Evolutionary conservation across 176 grass and related monocot species (phyloP).

Genomic region (Echinochloa phyllopogon): DNA sequence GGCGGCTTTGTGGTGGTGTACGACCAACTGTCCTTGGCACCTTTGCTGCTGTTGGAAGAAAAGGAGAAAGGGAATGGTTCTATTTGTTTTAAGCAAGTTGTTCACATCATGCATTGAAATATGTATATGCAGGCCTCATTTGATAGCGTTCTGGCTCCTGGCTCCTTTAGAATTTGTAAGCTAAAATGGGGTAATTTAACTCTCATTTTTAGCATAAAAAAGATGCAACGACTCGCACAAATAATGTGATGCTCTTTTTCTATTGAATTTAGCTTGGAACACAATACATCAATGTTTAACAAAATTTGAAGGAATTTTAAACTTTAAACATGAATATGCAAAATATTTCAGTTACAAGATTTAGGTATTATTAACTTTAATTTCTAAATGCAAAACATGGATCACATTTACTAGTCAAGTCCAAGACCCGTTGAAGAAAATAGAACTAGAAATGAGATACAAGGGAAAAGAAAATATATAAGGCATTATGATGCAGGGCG

Average conservation of each 20-base stretch:
- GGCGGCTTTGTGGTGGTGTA: slow-evolving; percentile 38
- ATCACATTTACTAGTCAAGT: background rate
- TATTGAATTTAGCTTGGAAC: background rate
- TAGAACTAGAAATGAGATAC: background rate
- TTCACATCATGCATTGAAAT: background rate
- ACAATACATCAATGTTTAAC: background rate
- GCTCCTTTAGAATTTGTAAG: background rate
- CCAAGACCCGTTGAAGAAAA: background rate
- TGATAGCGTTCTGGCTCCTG: background rate
- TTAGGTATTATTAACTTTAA: background rate
- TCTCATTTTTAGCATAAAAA: background rate
- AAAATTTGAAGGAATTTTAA: background rate
- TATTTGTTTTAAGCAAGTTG: background rate
- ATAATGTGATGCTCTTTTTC: background rate
- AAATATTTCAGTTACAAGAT: background rate
- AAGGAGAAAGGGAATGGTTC: background rate
- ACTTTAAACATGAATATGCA: background rate
- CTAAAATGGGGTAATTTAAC: background rate
- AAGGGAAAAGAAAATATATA: background rate
- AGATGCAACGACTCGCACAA: background rate
- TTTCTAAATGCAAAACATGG: background rate
- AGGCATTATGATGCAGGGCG: too few species aligned
- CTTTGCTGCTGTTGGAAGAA: slow-evolving; percentile 5
- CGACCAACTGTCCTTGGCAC: slow-evolving; percentile 35
- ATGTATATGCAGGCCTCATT: background rate